Evolutionary conservation across 169 alveolate genomes (phyloP), one percentile per base, ranked within the genome.

Genomic region (Theileria luwenshuni): DNA sequence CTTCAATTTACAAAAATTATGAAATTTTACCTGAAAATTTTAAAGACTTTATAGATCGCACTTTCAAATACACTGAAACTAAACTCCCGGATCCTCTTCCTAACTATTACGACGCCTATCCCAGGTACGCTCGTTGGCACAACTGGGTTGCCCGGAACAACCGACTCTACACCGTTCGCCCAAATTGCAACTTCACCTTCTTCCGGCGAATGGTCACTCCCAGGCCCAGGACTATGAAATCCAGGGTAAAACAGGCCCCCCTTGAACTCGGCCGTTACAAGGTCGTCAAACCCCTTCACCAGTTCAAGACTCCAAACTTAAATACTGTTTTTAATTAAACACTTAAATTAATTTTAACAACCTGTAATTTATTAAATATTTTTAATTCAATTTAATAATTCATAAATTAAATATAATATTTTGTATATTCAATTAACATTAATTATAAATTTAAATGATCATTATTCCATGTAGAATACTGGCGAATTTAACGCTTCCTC

Each of bases 401-500:
- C n/a, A n/a, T n/a, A n/a, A n/a, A n/a, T n/a, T n/a, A n/a, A n/a
- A n/a, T n/a, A n/a, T n/a, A n/a, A n/a, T n/a, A n/a, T n/a, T n/a
- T n/a, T n/a, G n/a, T n/a, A n/a, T n/a, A n/a, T n/a, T n/a, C n/a
- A n/a, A n/a, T n/a, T n/a, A n/a, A n/a, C n/a, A n/a, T n/a, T n/a
- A n/a, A n/a, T n/a, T n/a, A n/a, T 51, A 51, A 51, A 43, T 25
- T n/a, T 28, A 23, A 15, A 17, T 56, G 7, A 56, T n/a, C 32
- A 56, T 56, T 56, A 56, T 56, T 56, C 65, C 21, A 15, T 27
- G 65, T 56, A 56, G 65, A 56, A 73, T 10, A 81, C 21, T 17
- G 75, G 75, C 3, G 70, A 27, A 7, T 33, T 48, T 54, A 81
- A 56, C n/a, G 89, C 89, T 43, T 81, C 89, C 75, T 81, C 89